phyloP scores from a whole-genome alignment of 441 rosid genomes.

The Corymbia citriodora region DNA sequence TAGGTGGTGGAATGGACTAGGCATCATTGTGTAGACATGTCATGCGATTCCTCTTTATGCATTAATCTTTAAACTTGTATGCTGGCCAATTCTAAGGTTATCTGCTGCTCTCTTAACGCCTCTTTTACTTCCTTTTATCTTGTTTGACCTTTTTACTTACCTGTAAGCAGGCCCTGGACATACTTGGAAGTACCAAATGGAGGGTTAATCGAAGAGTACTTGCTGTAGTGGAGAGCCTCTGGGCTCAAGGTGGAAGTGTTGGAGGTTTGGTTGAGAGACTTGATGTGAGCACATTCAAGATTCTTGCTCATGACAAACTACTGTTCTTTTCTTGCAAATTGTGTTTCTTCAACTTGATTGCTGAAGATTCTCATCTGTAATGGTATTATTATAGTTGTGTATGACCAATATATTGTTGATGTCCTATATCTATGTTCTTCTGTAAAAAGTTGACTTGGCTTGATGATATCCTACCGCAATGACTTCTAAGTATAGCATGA shows the following conservation, averaged over 20 bases:
- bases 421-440: background rate
- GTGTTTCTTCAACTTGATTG: background rate
- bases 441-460: background rate
- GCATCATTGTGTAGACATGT: background rate
- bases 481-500: background rate
- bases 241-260: constrained; percentile 83
- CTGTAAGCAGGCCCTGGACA: constrained; percentile 71
- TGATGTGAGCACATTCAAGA: constrained; percentile 48
- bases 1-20: background rate
- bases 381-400: background rate
- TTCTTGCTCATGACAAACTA: background rate
- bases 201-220: constrained; percentile 71
- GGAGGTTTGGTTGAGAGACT: constrained; percentile 81
- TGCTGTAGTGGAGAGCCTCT: constrained; percentile 68
- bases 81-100: background rate
- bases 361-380: background rate
- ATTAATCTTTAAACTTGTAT: background rate
- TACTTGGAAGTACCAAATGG: constrained; percentile 93
- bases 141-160: background rate
- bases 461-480: background rate
- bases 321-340: background rate
- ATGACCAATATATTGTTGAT: background rate
- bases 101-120: background rate
- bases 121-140: background rate
- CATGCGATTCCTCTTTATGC: background rate